Evolutionary conservation across 2,329 filamentous ascomycete genomes (phyloP), one percentile per base, ranked within the genome.

Genomic region (Colletotrichum musae): DNA sequence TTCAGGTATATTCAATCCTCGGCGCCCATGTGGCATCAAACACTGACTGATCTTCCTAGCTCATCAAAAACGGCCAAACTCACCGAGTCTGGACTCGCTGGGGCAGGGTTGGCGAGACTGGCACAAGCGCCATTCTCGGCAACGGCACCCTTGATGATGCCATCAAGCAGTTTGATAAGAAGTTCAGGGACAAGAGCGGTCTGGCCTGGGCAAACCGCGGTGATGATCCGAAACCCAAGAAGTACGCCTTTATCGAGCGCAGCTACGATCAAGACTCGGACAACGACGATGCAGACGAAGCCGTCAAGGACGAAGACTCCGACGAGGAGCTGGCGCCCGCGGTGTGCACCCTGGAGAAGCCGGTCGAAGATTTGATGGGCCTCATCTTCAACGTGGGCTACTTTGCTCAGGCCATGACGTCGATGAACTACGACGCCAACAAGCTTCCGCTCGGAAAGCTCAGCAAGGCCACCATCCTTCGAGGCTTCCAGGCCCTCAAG

Each of bases 401-500:
- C 76, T 94, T 97, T 78, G 84, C 88, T 24, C 86, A 86, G 21
- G 88, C 89, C 43, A 92, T 94, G 90, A 77, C 80, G 1, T 83
- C 87, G 1, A 83, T 94, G 72, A 92, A 93, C 72, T 94, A 94
- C 73, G 91, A 94, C 73, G 85, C 87, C 10, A 85, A 92, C 72
- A 97, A 97, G 78, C 83, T 97, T 48, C 94, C 94, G 0, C 83
- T 97, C 1, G 94, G 94, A 5, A 97, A 96, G 77, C 86, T 97
- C 26, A 94, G 93, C 84, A 94, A 95, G 75, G 82, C 87, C 13
- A 96, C 93, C 21, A 92, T 97, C 72, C 87, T 85, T 32, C 86
- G 87, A 15, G 94, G 94, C 7, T 97, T 93, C 77, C 88, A 94
- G 75, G 85, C 90, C 6, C 84, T 97, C 61, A 95, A 96, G 75